phyloP scores from a whole-genome alignment of 495 filamentous ascomycete species.

The Penicillium maclennaniae region DNA sequence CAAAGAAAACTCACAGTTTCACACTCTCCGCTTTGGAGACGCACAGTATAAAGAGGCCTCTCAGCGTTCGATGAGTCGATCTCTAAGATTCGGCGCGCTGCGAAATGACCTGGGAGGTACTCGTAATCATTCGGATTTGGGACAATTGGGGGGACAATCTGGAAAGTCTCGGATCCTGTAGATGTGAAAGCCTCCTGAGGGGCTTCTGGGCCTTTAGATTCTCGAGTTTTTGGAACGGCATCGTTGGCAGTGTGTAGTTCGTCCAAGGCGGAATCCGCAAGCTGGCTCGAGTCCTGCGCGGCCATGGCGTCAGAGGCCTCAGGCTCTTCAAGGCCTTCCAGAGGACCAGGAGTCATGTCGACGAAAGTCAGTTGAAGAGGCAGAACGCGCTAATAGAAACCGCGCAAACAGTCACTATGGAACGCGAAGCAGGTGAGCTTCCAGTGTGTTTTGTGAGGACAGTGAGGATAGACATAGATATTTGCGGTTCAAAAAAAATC shows the following conservation, averaged over 20 bases:
- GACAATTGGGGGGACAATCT: constrained; percentile 35
- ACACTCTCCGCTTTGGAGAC: constrained; percentile 43
- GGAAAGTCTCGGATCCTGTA: constrained; percentile 19
- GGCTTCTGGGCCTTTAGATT: not conserved
- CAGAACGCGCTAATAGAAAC: not conserved
- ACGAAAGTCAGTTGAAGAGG: not conserved
- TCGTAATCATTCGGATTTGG: constrained; percentile 44
- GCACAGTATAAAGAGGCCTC: constrained; percentile 37
- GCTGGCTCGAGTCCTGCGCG: constrained; percentile 17
- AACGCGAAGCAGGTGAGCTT: not conserved
- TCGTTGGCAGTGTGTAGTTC: not conserved
- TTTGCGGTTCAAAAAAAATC: not conserved
- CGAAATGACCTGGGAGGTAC: constrained; percentile 43
- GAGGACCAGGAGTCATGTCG: not conserved
- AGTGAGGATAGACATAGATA: not conserved
- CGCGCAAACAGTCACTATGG: not conserved
- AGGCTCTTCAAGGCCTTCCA: not conserved
- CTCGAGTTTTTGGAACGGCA: not conserved
- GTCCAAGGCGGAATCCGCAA: not conserved
- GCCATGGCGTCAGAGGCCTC: constrained; percentile 20
- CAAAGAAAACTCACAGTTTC: constrained; percentile 34
- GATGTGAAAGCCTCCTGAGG: not conserved
- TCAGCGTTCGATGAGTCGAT: constrained; percentile 26
- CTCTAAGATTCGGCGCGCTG: constrained; percentile 36
- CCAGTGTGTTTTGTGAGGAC: not conserved